Percentiles rank a stretch among this genome's conserved stretches.
Evolutionary conservation across 371 early-diverging fungal species (phyloP).

Genomic region (Lichtheimia ornata): DNA sequence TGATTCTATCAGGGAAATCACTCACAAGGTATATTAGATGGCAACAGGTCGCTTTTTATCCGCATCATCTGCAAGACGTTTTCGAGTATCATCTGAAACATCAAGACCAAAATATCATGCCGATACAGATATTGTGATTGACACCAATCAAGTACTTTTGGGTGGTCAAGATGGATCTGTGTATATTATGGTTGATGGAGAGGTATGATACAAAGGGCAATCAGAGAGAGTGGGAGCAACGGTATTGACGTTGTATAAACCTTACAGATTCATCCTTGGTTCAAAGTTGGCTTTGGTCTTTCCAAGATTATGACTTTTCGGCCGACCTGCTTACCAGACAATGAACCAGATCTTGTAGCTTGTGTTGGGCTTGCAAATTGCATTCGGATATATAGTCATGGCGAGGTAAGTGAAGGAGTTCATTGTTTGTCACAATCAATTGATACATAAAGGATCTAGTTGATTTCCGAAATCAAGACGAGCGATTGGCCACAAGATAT

Average conservation of each 20-base stretch:
- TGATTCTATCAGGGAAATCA: neutral
- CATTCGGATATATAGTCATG: conserved; percentile 37
- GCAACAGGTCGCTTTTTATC: conserved; percentile 44
- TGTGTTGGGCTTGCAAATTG: conserved; percentile 46
- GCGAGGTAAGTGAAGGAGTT: conserved; percentile 24
- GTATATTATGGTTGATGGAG: conserved; percentile 44
- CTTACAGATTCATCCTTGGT: conserved; percentile 34
- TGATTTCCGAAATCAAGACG: conserved; percentile 30
- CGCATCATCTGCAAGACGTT: conserved; percentile 5
- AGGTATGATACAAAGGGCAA: conserved; percentile 23
- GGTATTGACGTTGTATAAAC: neutral
- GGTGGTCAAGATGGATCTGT: conserved; percentile 49
- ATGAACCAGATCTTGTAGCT: conserved; percentile 42
- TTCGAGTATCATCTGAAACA: neutral
- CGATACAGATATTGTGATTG: conserved; percentile 2
- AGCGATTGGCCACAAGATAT: conserved; percentile 47
- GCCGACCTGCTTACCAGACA: conserved; percentile 24
- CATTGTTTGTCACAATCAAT: neutral
- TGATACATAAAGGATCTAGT: conserved; percentile 14
- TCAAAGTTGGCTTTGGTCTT: conserved; percentile 37
- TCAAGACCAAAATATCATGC: conserved; percentile 1
- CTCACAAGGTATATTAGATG: conserved; percentile 23
- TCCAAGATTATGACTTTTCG: conserved; percentile 32
- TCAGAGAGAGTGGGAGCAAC: neutral
- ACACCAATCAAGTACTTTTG: conserved; percentile 37